Conservation (phyloP, 768 basidiomycete genomes). For the Rhodosporidiobolus odoratus region DNA sequence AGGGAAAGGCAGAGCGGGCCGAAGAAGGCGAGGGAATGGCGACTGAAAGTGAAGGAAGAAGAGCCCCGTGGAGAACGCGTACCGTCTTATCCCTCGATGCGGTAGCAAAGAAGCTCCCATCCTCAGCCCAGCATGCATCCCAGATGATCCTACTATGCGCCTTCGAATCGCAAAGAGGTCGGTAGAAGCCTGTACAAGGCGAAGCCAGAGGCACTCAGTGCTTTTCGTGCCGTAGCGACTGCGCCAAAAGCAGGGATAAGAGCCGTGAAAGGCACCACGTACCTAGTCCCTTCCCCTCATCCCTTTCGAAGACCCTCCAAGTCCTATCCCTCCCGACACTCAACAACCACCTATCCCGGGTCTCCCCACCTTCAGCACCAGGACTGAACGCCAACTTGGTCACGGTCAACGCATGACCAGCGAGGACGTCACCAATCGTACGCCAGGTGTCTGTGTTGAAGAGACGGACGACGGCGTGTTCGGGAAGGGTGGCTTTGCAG, state of each 20-base stretch:
- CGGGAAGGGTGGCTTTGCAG: constrained; percentile 77
- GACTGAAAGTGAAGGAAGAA: too few relatives aligned
- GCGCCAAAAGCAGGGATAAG: neutral
- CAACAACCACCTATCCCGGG: constrained; percentile 66
- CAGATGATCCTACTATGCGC: constrained; percentile 89
- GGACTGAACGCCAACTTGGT: constrained; percentile 86
- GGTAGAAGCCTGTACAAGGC: constrained; percentile 53
- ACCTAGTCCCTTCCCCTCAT: constrained; percentile 44
- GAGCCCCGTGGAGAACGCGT: constrained; percentile 32
- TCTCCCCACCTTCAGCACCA: neutral
- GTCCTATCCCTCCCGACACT: constrained; percentile 87
- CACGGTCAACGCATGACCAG: constrained; percentile 81
- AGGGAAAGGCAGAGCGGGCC: neutral
- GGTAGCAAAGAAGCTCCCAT: constrained; percentile 77
- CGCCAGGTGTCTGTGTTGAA: constrained; percentile 69
- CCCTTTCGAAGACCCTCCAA: constrained; percentile 71
- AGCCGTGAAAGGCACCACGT: constrained; percentile 45
- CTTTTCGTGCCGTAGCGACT: neutral
- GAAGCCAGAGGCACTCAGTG: too few relatives aligned
- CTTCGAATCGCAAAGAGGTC: constrained; percentile 62
- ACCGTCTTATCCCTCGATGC: constrained; percentile 94
- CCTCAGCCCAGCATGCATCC: constrained; percentile 82
- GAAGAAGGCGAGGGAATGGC: neutral
- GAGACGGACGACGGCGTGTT: constrained; percentile 83
- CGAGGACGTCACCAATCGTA: constrained; percentile 63